phyloP scores from a whole-genome alignment of 164 flowering plant species.

The Litsea cubeba region DNA sequence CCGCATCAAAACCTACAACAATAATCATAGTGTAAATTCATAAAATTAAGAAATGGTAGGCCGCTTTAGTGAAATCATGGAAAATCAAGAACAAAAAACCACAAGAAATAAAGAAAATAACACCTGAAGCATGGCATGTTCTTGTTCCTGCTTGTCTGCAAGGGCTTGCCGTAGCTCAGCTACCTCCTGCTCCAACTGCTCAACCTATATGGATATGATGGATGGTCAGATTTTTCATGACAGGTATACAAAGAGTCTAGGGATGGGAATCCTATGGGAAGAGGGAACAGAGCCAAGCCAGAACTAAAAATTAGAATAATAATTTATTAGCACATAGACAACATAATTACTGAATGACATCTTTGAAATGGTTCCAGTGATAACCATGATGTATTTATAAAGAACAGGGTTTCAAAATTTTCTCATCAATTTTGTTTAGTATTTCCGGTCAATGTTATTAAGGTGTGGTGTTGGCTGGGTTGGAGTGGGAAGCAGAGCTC shows the following conservation, averaged over 20 bases:
- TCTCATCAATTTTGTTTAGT: background rate
- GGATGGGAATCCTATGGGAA: background rate
- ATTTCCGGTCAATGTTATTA: too few species aligned
- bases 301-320: background rate
- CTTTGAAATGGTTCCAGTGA: background rate
- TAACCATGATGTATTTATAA: too few species aligned
- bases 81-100: background rate
- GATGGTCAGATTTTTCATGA: background rate
- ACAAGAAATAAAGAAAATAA: background rate
- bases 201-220: constrained; percentile 47
- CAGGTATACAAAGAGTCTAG: background rate
- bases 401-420: background rate
- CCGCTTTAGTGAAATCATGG: background rate
- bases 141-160: constrained; percentile 91
- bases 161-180: constrained; percentile 62
- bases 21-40: background rate
- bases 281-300: background rate
- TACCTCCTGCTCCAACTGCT: constrained; percentile 75
- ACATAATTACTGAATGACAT: background rate
- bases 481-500: too few species aligned
- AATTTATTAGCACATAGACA: background rate
- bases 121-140: constrained; percentile 91
- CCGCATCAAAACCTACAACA: constrained; percentile 73
- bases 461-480: too few species aligned
- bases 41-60: background rate